Evolutionary conservation across 805 yeast species (phyloP).

Genomic region (Candida tammaniensis): DNA sequence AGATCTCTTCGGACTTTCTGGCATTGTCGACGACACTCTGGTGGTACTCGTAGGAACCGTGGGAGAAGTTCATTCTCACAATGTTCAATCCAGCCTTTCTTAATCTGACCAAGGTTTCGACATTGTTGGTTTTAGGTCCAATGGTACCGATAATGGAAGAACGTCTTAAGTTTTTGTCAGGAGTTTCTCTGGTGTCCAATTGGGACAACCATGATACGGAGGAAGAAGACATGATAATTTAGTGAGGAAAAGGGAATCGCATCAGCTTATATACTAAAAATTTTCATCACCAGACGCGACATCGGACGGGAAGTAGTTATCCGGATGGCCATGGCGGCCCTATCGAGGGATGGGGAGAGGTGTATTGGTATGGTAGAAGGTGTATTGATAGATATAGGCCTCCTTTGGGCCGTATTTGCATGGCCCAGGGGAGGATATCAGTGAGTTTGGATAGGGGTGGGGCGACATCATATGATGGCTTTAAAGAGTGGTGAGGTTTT

Average conservation of each 20-base stretch:
- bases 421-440: no score
- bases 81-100: constrained; percentile 98
- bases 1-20: constrained; percentile 85
- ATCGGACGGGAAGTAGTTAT: constrained; percentile 14
- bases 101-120: constrained; percentile 77
- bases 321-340: constrained; percentile 8
- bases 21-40: constrained; percentile 96
- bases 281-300: constrained; percentile 9
- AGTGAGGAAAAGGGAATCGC: not conserved
- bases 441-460: no score
- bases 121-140: constrained; percentile 96
- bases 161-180: constrained; percentile 81
- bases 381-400: no score
- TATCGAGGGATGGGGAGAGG: not conserved
- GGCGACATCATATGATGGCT: no score
- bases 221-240: constrained; percentile 37
- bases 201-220: constrained; percentile 77
- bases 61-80: constrained; percentile 98
- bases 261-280: constrained; percentile 4
- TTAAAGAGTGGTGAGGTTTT: no score
- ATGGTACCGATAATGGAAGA: constrained; percentile 97
- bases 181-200: constrained; percentile 70
- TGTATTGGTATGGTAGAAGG: no score
- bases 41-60: constrained; percentile 97
- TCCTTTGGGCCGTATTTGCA: no score